Evolutionary conservation across 208 protist species (phyloP), one percentile per base, ranked within the genome.

Genomic region (Crithidia expoeki): DNA sequence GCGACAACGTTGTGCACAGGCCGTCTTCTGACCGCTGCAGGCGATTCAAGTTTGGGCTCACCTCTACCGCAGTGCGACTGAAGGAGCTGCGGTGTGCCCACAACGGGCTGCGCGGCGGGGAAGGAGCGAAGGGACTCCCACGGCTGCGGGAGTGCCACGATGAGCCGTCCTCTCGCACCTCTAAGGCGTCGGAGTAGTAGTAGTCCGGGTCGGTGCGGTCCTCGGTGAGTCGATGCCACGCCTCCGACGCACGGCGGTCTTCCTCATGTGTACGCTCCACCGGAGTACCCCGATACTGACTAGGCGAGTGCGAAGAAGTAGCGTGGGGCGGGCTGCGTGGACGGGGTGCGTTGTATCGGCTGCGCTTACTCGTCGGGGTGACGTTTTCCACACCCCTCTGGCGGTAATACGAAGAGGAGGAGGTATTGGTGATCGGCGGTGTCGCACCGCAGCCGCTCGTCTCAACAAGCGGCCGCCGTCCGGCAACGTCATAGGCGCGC

Each of bases 11-110:
- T 2, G 58, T 51, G 40, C 4, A 28, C 17, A n/a, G 11, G n/a
- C 25, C 58, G 16, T 36, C 25, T 19, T 42, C 27, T 10, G 17
- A 17, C 30, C 28, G 42, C 33, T 40, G 33, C 28, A 33, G 30
- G 19, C 61, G 61, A 9, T n/a, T 16, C 11, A 57, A 17, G 47
- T 16, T 44, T 2, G 47, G 33, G 23, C 34, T 67, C 19, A 67
- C 46, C 23, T 47, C 61, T 33, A 47, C 2, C 21, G 49, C 34
- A 0, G 61, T 2, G 21, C 49, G 61, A 16, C 61, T 47, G 33
- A 67, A 67, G 34, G 49, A 16, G 61, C 61, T 57, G 47, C 61
- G 61, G n/a, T 57, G 61, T 19, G 61, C 42, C 61, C 61, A 67
- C 12, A 67, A 16, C 34, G 61, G 61, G 38, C 47, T 67, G 46